Conservation (phyloP, 345 rosid species). For the Citrus reticulata region DNA sequence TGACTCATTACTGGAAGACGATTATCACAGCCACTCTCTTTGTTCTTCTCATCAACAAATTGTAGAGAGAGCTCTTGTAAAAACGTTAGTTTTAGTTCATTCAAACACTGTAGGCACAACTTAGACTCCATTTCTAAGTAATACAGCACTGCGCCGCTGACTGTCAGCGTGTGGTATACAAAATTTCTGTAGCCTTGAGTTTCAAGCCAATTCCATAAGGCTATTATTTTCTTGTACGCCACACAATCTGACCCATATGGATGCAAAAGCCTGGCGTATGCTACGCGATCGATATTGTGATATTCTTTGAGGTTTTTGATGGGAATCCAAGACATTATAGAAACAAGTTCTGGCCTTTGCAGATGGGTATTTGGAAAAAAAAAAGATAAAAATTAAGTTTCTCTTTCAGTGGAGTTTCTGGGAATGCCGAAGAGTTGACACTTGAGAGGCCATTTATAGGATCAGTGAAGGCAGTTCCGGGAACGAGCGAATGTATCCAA, state of each 20-base stretch:
- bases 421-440: too few relatives aligned
- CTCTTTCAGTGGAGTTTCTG: too few relatives aligned
- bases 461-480: too few relatives aligned
- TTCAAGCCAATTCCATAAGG: constrained; percentile 38
- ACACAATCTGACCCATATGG: background rate
- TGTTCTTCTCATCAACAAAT: too few relatives aligned
- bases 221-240: constrained; percentile 11
- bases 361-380: too few relatives aligned
- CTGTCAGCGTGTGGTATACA: background rate
- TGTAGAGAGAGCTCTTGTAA: too few relatives aligned
- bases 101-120: constrained; percentile 1
- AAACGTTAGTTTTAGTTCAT: background rate
- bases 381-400: too few relatives aligned
- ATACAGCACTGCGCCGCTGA: background rate
- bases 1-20: background rate
- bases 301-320: constrained; percentile 6
- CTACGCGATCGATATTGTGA: constrained; percentile 27
- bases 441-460: too few relatives aligned
- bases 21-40: background rate
- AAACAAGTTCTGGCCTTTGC: too few relatives aligned
- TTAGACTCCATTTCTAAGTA: constrained; percentile 5
- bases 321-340: too few relatives aligned
- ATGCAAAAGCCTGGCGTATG: constrained; percentile 7
- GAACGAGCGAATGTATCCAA: too few relatives aligned
- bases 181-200: constrained; percentile 13